Conservation (phyloP, 2,329 filamentous ascomycete species). For the Samsoniella hepiali region DNA sequence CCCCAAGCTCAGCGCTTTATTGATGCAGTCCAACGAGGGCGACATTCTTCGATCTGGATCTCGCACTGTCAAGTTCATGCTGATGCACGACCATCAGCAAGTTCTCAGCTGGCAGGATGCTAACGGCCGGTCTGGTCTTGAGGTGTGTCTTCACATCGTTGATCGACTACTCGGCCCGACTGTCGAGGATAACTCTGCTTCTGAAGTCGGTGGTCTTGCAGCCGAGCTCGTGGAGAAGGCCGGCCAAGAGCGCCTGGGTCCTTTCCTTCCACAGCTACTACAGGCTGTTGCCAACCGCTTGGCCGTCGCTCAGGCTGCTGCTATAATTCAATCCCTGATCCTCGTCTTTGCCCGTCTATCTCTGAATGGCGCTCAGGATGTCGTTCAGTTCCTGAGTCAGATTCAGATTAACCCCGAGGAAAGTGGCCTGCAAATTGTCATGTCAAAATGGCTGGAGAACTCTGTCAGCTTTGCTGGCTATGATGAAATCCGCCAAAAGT, state of each 20-base stretch:
- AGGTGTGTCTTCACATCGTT: slow-evolving; percentile 86
- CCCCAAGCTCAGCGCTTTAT: slow-evolving; percentile 78
- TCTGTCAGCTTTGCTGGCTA: slow-evolving; percentile 97
- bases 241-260: slow-evolving; percentile 83
- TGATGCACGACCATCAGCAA: slow-evolving; percentile 85
- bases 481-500: slow-evolving; percentile 96
- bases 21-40: slow-evolving; percentile 81
- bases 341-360: slow-evolving; percentile 91
- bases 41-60: slow-evolving; percentile 85
- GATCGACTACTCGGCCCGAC: slow-evolving; percentile 79
- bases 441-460: slow-evolving; percentile 96
- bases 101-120: slow-evolving; percentile 84
- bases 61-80: slow-evolving; percentile 81
- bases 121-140: slow-evolving; percentile 75
- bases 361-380: slow-evolving; percentile 78
- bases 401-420: slow-evolving; percentile 70
- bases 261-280: slow-evolving; percentile 83
- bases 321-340: slow-evolving; percentile 93
- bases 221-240: slow-evolving; percentile 95
- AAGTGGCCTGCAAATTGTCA: slow-evolving; percentile 82
- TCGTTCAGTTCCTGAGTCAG: slow-evolving; percentile 85
- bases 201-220: slow-evolving; percentile 92
- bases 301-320: slow-evolving; percentile 75
- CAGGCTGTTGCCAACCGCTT: slow-evolving; percentile 84
- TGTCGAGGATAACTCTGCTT: slow-evolving; percentile 89